Base-by-base conservation (phyloP, 2,329 filamentous ascomycete species). In the Aspergillus terreus region DNA sequence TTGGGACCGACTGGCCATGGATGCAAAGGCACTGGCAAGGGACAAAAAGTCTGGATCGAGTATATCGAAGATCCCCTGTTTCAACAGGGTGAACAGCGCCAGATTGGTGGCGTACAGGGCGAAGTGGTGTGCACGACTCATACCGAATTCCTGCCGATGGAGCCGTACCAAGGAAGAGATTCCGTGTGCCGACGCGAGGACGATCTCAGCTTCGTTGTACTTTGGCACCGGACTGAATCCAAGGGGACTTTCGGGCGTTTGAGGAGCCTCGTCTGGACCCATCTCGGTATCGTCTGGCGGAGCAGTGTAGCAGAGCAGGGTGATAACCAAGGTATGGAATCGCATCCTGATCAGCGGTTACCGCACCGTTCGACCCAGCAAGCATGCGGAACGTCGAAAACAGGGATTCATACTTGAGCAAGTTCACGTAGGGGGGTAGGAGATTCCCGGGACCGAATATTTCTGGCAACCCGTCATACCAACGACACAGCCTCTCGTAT, bases 51-150 rank as follows among this genome's bases (percentile, higher is more conserved):
- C 67, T 3, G 52, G 46, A 38, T 72, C 69, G 0, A 69, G 50
- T 1, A 71, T 62, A 43, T 71, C 63, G 48, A 70, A 71, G 1
- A 53, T 35, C 6, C 53, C 52, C 2, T 58, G 54, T 9, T 68
- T 63, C 2, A 71, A 51, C 56, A 72, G 52, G 0, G 64, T 62
- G 41, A 71, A 72, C 0, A 72, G 52, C 2, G 69, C 69, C 6
- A 72, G 58, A 19, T 70, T 72, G 44, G 72, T 66, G 0, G 69
- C 67, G 46, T 71, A 72, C 51, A 72, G 58, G 11, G 68, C 65
- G 42, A 71, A 72, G 17, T 66, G 60, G 48, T 72, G 70, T 5
- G 66, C 67, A 4, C 68, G 63, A 30, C 54, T 65, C 49, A 72
- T 56, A 4, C 70, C 67, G 46, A 64, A 70, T 35, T 71, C 67